These are phyloP conservation scores for Alnus glutinosa DNA, from an alignment of 306 rosid species.

Conservation along the genomic window DNA sequence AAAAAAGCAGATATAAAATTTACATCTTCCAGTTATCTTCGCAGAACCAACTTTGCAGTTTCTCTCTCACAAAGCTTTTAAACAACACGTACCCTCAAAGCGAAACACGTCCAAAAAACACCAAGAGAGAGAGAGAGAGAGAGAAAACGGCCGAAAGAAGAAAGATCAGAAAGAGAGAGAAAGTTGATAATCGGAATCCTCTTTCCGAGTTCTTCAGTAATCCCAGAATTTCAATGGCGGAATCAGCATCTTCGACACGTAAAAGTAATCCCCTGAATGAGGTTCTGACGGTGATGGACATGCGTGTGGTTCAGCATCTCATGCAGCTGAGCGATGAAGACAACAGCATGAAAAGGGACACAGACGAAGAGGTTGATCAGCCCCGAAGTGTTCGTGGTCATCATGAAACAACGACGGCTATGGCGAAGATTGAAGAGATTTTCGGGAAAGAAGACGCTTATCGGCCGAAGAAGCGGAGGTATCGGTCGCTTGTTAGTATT, in stretches of 20 bases:
- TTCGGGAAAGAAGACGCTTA: conserved; percentile 48
- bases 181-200: not conserved
- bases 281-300: conserved; percentile 29
- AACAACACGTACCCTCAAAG: conserved; percentile 24
- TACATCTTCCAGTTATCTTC: conserved; percentile 24
- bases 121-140: not conserved
- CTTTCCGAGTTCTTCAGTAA: not conserved
- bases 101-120: not conserved
- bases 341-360: not conserved
- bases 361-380: conserved; percentile 28
- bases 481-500: conserved; percentile 46
- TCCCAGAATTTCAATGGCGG: conserved; percentile 11
- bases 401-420: not conserved
- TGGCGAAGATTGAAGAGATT: conserved; percentile 47
- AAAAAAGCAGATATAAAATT: not conserved
- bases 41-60: conserved; percentile 44
- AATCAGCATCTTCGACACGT: conserved; percentile 8
- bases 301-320: conserved; percentile 45
- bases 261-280: conserved; percentile 7
- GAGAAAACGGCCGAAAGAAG: not conserved
- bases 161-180: not conserved
- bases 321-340: conserved; percentile 62
- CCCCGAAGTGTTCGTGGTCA: not conserved
- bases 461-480: conserved; percentile 38
- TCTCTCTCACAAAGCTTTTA: not conserved